Evolutionary conservation across 106 monocot genomes (phyloP), one percentile per base, ranked within the genome.

Genomic region (Hemerocallis citrina): DNA sequence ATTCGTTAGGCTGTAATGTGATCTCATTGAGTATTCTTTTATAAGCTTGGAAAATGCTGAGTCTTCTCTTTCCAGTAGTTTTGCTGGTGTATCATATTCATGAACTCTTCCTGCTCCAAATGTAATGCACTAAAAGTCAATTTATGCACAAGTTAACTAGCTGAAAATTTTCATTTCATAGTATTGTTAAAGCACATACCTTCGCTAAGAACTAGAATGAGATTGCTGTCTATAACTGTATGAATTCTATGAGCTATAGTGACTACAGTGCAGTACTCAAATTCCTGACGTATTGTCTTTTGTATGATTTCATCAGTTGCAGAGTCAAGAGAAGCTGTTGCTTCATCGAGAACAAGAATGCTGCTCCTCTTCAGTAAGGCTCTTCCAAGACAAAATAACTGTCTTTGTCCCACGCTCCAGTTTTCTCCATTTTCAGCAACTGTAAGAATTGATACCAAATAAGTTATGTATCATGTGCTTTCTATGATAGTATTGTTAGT

Each of bases 1-100:
- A 44, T 44, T 17, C 34, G 43, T 62, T 62, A 43, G 7, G 44
- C 61, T 62, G 66, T 72, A 61, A 51, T 80, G 65, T 40, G 88
- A 85, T 77, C 89, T 75, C 64, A 78, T 6, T 56, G 95, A 84
- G 48, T 91, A 90, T 57, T 90, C 95, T 55, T 80, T 90, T 58
- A 96, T 84, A 36, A 96, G 84, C 74, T 72, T 91, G 7, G 95
- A 86, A 68, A 96, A 96, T 45, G 84, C 72, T n/a, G 95, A 96
- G 25, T 84, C 76, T 45, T 87, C 83, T 56, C 71, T 79, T 68
- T 83, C 95, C 59, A 96, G 58, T 62, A 96, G 67, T 45, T 66
- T 86, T 32, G 66, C 71, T 27, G 95, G 90, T 31, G 77, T 72
- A 71, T 84, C 95, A 51, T 83, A 96, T 67, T 96, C 95, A 39